Evolutionary conservation across 2,329 filamentous ascomycete genomes (phyloP).

Genomic region (Diaporthe vaccinii): DNA sequence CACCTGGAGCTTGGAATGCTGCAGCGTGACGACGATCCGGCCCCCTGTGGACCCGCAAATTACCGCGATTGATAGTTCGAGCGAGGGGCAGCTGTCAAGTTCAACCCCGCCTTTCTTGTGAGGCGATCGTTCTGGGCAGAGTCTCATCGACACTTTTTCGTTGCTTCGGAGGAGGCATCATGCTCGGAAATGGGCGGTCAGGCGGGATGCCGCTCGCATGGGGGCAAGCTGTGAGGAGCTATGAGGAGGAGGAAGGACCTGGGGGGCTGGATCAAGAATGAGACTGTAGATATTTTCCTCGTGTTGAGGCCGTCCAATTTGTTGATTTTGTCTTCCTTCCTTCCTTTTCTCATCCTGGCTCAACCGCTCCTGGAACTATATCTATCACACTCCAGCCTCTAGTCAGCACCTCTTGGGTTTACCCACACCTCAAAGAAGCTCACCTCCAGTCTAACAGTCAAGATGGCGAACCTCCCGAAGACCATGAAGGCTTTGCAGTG

Average conservation of each 20-base stretch:
- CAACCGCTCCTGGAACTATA: background rate
- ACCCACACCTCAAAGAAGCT: background rate
- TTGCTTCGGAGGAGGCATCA: background rate
- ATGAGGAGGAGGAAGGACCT: constrained; percentile 4
- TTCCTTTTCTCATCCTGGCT: background rate
- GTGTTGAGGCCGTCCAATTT: constrained; percentile 9
- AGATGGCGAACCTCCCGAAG: constrained; percentile 53
- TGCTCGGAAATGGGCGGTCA: constrained; percentile 24
- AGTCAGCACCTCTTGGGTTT: background rate
- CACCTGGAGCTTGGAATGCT: constrained; percentile 24
- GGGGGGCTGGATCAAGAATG: constrained; percentile 32
- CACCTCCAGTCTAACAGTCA: constrained; percentile 34
- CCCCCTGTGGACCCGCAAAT: constrained; percentile 37
- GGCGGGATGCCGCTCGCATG: background rate
- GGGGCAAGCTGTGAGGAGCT: constrained; percentile 9
- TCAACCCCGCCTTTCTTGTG: constrained; percentile 29
- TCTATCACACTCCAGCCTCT: background rate
- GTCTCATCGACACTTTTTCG: constrained; percentile 26
- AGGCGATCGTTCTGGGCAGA: constrained; percentile 35
- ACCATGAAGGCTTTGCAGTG: constrained; percentile 50
- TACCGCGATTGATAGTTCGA: constrained; percentile 20
- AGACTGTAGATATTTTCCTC: constrained; percentile 9
- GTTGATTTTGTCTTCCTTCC: constrained; percentile 5
- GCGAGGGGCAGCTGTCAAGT: constrained; percentile 33
- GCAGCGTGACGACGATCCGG: constrained; percentile 34